Conservation (phyloP, 2,329 filamentous ascomycete species). For the Pseudogymnoascus sp. region DNA sequence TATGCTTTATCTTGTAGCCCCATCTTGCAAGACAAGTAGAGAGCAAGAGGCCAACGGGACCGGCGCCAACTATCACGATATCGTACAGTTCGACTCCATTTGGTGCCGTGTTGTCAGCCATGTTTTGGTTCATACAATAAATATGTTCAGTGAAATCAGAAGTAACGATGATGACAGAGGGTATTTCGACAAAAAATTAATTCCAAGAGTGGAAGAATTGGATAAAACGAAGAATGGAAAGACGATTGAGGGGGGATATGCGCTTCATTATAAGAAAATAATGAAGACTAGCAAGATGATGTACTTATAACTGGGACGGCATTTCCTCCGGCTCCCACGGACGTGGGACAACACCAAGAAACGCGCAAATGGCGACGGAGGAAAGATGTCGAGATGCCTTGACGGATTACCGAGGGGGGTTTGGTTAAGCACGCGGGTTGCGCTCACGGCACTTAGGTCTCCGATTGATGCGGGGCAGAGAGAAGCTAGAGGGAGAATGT, state of each 20-base stretch:
- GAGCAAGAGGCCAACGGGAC: slow-evolving; percentile 80
- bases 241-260: background rate
- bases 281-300: background rate
- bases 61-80: slow-evolving; percentile 79
- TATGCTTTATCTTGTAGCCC: slow-evolving; percentile 93
- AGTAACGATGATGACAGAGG: background rate
- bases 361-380: background rate
- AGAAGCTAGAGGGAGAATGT: background rate
- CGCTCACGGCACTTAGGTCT: background rate
- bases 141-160: background rate
- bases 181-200: background rate
- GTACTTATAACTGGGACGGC: background rate
- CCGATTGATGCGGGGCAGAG: background rate
- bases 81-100: slow-evolving; percentile 41
- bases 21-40: slow-evolving; percentile 84
- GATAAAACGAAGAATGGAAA: background rate
- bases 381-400: slow-evolving; percentile 4
- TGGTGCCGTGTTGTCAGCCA: slow-evolving; percentile 21
- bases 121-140: slow-evolving; percentile 11
- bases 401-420: background rate
- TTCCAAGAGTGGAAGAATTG: slow-evolving; percentile 5
- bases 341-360: background rate
- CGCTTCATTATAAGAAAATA: background rate
- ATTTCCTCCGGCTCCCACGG: background rate
- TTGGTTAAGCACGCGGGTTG: background rate